These are phyloP conservation scores for Salix arbutifolia DNA, from an alignment of 345 rosid species.

Conservation along the genomic window DNA sequence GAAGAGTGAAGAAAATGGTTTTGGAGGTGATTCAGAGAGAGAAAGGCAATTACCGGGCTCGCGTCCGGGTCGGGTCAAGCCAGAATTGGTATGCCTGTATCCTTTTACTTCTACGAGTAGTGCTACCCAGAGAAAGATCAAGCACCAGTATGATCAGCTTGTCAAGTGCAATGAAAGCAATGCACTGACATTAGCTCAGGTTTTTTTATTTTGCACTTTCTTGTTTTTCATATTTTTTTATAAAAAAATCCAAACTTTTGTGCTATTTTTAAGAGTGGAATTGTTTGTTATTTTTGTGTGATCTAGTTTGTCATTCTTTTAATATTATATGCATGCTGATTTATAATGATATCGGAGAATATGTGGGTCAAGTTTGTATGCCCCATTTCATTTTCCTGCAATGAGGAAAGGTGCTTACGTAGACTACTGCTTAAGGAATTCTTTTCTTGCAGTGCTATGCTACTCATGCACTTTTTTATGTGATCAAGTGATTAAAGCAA, in stretches of 20 bases:
- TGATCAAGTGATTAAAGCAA: background rate
- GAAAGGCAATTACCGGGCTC: slow-evolving; percentile 29
- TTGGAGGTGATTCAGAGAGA: slow-evolving; percentile 21
- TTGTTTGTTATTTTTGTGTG: background rate
- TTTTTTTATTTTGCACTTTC: slow-evolving; percentile 12
- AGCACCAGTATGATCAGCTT: slow-evolving; percentile 77
- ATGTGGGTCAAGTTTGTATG: background rate
- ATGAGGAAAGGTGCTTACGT: background rate
- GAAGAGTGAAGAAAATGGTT: slow-evolving; percentile 32
- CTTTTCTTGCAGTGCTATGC: background rate
- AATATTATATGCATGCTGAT: too few species aligned
- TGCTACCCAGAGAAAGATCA: slow-evolving; percentile 92
- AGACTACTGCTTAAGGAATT: background rate
- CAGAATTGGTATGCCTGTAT: slow-evolving; percentile 66
- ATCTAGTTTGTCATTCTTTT: background rate
- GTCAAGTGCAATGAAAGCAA: slow-evolving; percentile 61
- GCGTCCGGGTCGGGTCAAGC: slow-evolving; percentile 33
- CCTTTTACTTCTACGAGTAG: slow-evolving; percentile 80
- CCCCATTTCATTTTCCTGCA: background rate
- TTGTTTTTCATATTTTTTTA: background rate
- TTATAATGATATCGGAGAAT: background rate
- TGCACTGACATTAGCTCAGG: slow-evolving; percentile 81
- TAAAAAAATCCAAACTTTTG: background rate
- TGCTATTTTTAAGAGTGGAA: background rate
- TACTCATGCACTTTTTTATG: background rate